phyloP scores from a whole-genome alignment of 768 basidiomycete species.

The Hygrocybe coccinea region DNA sequence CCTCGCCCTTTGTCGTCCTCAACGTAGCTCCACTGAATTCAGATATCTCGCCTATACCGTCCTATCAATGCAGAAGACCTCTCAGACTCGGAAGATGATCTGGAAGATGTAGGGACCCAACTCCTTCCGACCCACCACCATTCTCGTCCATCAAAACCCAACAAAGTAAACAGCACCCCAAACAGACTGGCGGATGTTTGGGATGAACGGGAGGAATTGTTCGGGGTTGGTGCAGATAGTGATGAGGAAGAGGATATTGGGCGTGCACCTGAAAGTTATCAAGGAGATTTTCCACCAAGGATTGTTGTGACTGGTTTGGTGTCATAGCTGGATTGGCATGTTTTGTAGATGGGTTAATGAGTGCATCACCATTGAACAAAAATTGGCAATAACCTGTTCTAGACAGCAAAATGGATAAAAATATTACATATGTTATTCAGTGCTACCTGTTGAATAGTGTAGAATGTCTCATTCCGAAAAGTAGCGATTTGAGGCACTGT shows the following conservation, averaged over 20 bases:
- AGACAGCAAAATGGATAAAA: no score
- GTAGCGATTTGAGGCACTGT: no score
- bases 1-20: neutral
- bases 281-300: neutral
- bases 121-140: constrained; percentile 48
- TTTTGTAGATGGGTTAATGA: neutral
- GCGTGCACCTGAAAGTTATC: neutral
- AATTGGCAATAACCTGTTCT: no score
- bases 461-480: no score
- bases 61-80: constrained; percentile 53
- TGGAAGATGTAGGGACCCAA: constrained; percentile 43
- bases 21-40: constrained; percentile 1
- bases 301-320: neutral
- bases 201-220: constrained; percentile 75
- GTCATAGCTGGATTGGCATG: neutral
- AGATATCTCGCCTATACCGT: constrained; percentile 77
- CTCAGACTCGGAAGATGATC: constrained; percentile 50
- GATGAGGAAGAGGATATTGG: constrained; percentile 43
- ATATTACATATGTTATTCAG: no score
- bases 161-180: constrained; percentile 9
- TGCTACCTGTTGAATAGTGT: no score
- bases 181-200: constrained; percentile 57
- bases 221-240: constrained; percentile 61
- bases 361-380: no score
- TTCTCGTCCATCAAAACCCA: neutral